Evolutionary conservation across 345 rosid genomes (phyloP).

Genomic region (Syzygium oleosum): DNA sequence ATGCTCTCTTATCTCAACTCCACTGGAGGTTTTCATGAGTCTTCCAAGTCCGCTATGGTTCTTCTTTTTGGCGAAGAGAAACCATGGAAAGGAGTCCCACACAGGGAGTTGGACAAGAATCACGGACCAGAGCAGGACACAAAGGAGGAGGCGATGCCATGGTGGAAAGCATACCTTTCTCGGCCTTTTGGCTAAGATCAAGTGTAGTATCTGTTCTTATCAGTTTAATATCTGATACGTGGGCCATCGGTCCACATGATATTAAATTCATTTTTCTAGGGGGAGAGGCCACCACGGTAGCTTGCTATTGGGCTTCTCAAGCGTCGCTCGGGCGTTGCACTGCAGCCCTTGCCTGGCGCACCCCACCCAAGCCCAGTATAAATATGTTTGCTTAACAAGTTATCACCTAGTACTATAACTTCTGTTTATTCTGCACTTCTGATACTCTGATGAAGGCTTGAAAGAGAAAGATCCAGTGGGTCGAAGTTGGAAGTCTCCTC

Average conservation of each 20-base stretch:
- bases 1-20: neutral
- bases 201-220: constrained; percentile 55
- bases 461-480: no score
- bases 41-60: neutral
- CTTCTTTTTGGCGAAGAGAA: neutral
- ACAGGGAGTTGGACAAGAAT: neutral
- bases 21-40: neutral
- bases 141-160: neutral
- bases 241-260: constrained; percentile 27
- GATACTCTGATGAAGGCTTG: neutral
- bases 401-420: no score
- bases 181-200: constrained; percentile 64
- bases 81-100: neutral
- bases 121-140: neutral
- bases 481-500: no score
- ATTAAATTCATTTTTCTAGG: constrained; percentile 20
- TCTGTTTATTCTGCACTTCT: no score
- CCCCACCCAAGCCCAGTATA: neutral
- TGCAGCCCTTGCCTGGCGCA: no score
- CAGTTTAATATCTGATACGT: constrained; percentile 50
- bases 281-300: neutral
- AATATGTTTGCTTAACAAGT: no score
- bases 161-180: constrained; percentile 9
- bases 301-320: neutral
- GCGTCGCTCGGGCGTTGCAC: no score